Percentiles rank a stretch among this genome's conserved stretches.
These are phyloP conservation scores for Malassezia arunalokei DNA, from an alignment of 1,284 basidiomycete species.

Conservation along the genomic window DNA sequence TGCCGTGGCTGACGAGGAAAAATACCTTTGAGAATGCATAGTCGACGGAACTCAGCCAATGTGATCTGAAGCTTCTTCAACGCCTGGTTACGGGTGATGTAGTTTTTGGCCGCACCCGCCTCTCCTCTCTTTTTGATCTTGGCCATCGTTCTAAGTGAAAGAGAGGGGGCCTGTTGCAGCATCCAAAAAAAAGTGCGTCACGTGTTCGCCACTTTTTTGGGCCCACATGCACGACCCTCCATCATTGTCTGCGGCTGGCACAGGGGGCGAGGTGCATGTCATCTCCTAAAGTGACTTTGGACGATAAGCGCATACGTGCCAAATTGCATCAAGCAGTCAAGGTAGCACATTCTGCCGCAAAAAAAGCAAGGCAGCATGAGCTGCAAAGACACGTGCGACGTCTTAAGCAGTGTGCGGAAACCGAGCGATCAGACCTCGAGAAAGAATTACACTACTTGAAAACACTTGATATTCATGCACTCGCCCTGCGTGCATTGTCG, in stretches of 20 bases:
- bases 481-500: slow-evolving; percentile 1
- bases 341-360: neutral
- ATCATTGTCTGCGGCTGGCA: neutral
- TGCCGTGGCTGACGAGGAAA: slow-evolving; percentile 89
- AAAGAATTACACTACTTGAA: slow-evolving; percentile 5
- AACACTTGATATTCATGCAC: neutral
- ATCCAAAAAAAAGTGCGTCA: neutral
- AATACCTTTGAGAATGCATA: slow-evolving; percentile 98
- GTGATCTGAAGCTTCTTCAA: slow-evolving; percentile 71
- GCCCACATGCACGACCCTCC: neutral
- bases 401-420: slow-evolving; percentile 2
- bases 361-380: slow-evolving; percentile 10
- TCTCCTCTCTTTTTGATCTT: slow-evolving; percentile 75
- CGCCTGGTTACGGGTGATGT: slow-evolving; percentile 62
- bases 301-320: neutral
- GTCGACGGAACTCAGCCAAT: slow-evolving; percentile 84
- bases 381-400: slow-evolving; percentile 10
- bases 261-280: neutral
- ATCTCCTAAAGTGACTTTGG: neutral
- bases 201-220: slow-evolving; percentile 1
- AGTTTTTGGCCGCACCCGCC: slow-evolving; percentile 58
- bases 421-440: neutral
- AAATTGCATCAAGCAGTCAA: slow-evolving; percentile 11
- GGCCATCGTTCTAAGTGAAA: slow-evolving; percentile 55
- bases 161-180: too few species aligned